phyloP scores from a whole-genome alignment of 2,329 filamentous ascomycete species.

The Trichoderma breve region DNA sequence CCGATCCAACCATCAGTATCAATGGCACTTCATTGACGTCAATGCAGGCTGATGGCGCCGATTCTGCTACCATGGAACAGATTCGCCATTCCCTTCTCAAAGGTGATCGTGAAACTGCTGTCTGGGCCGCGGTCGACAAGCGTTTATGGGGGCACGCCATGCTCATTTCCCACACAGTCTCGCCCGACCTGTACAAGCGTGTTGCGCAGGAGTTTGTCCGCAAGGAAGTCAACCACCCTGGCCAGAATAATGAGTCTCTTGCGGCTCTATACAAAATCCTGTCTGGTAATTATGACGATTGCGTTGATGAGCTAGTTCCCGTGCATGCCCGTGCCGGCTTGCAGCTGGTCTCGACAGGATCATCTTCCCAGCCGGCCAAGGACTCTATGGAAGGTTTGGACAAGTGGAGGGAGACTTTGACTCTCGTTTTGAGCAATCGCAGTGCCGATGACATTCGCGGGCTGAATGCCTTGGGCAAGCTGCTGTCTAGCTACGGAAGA shows the following conservation, averaged over 20 bases:
- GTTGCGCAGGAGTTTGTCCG: conserved; percentile 94
- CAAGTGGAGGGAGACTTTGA: conserved; percentile 89
- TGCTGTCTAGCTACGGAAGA: conserved; percentile 81
- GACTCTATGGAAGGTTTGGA: conserved; percentile 83
- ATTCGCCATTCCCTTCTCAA: conserved; percentile 71
- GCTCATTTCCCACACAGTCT: conserved; percentile 76
- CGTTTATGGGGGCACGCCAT: conserved; percentile 96
- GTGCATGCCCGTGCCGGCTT: conserved; percentile 88
- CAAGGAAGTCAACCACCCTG: conserved; percentile 83
- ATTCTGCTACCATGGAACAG: conserved; percentile 66
- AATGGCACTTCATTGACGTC: conserved; percentile 31
- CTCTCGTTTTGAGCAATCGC: conserved; percentile 83
- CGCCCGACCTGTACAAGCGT: conserved; percentile 82
- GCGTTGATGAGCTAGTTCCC: conserved; percentile 91
- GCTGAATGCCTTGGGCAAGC: conserved; percentile 73
- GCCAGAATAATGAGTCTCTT: conserved; percentile 79
- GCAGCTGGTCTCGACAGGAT: conserved; percentile 79
- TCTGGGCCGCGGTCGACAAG: conserved; percentile 91
- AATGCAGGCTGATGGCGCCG: conserved; percentile 63
- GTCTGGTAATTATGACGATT: conserved; percentile 90
- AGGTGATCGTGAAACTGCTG: conserved; percentile 85
- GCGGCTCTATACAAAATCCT: conserved; percentile 92
- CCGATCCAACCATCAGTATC: conserved; percentile 28
- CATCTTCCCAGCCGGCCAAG: conserved; percentile 58
- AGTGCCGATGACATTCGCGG: conserved; percentile 76